Base-by-base conservation (phyloP, 1,284 basidiomycete genomes). In the Prillingera fragicola region DNA sequence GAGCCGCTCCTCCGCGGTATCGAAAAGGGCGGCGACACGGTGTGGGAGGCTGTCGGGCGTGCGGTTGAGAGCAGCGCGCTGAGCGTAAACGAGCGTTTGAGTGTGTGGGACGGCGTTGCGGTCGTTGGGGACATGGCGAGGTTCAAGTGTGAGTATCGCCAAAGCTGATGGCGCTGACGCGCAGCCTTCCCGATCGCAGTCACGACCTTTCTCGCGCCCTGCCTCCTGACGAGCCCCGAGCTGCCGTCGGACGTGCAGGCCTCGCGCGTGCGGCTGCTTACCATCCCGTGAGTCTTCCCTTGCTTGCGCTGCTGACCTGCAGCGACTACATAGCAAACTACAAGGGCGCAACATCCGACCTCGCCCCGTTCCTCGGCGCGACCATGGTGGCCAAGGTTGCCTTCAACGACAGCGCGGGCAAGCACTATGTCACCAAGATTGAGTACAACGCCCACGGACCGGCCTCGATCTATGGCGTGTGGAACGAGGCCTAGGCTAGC, bases 271-370 rank as follows among this genome's bases (percentile, higher is more conserved):
- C 77, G 81, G 15, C 75, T 84, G 10, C 66, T 90, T 39, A 78
- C 74, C 33, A 80, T 92, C n/a, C 90, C 90, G 12, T 66, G 32
- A 54, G 63, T 56, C 7, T n/a, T 17, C 22, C 6, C 14, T 2
- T 18, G 13, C 10, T 33, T 33, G 6, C 9, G 15, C 33, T 44
- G 22, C 31, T 21, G 28, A 38, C 8, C 24, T 13, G 1, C 38
- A 66, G 63, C 7, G 89, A 94, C 21, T 94, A 94, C 69, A 94
- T 91, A 67, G 83, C 85, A 8, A 88, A 94, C 65, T 95, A 86
- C 65, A 80, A 87, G 52, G 85, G 90, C 38, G 82, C 81, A 33
- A 85, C 87, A 1, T 84, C 86, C 35, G 84, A 86, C 1, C 74
- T 86, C 18, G 85, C 87, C 2, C 83, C 84, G 8, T 95, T 91